These are phyloP conservation scores for Ascochyta fabae DNA, from an alignment of 2,329 filamentous ascomycete species.

Conservation along the genomic window DNA sequence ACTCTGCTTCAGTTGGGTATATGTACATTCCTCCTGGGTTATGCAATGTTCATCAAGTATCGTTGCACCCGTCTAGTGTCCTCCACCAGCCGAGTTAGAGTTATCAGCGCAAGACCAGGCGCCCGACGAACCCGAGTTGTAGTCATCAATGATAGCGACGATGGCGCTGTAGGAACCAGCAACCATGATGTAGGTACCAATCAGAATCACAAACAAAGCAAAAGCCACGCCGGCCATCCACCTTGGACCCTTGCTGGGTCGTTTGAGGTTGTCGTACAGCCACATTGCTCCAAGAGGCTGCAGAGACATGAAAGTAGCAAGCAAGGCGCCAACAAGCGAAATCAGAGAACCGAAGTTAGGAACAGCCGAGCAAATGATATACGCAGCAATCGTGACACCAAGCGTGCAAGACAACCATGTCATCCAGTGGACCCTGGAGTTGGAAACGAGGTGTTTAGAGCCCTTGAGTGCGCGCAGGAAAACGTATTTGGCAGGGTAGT, in stretches of 20 bases:
- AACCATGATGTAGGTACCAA: conserved; percentile 13
- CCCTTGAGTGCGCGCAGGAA: conserved; percentile 64
- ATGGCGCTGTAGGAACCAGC: conserved; percentile 12
- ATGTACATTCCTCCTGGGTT: neutral
- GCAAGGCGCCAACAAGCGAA: conserved; percentile 8
- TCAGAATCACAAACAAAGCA: conserved; percentile 1
- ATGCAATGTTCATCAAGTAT: neutral
- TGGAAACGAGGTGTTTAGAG: conserved; percentile 58
- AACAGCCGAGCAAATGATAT: conserved; percentile 11
- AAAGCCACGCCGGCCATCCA: conserved; percentile 1
- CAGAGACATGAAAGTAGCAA: conserved; percentile 13
- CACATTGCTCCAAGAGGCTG: conserved; percentile 16
- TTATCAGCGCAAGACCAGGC: conserved; percentile 17
- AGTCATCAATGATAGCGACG: conserved; percentile 6
- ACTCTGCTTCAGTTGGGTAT: too few relatives aligned
- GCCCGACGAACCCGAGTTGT: conserved; percentile 1
- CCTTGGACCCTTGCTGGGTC: neutral
- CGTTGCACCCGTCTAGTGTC: neutral
- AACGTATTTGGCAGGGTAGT: conserved; percentile 59
- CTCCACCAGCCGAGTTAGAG: conserved; percentile 3
- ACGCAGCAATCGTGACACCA: conserved; percentile 1
- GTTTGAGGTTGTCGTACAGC: conserved; percentile 15
- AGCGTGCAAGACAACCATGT: conserved; percentile 61
- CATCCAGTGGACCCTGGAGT: conserved; percentile 58
- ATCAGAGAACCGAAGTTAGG: conserved; percentile 9